Evolutionary conservation across 352 stramenopile species (phyloP).

Genomic region (Phytophthora sojae): DNA sequence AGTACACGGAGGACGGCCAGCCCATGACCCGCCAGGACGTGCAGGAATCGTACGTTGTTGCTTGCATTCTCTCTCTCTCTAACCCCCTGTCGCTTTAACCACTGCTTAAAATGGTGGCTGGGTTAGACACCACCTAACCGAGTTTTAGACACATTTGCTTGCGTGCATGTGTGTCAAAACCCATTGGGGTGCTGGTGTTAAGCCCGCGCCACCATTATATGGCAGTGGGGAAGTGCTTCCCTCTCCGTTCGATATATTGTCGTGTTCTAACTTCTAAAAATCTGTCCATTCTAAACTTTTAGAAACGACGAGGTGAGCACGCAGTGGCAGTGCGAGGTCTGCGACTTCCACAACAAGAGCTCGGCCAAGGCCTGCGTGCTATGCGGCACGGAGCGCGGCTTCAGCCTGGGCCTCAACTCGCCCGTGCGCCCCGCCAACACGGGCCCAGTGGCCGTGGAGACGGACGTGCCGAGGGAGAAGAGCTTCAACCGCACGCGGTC

Average conservation of each 20-base stretch:
- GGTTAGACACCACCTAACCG: not conserved
- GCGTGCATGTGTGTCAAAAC: not conserved
- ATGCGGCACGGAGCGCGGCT: constrained; percentile 84
- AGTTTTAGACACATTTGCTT: not conserved
- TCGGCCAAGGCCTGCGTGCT: constrained; percentile 79
- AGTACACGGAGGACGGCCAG: constrained; percentile 90
- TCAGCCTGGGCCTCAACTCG: constrained; percentile 72
- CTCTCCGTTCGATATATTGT: not conserved
- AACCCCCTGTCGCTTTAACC: not conserved
- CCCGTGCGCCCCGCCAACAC: constrained; percentile 43
- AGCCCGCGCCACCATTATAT: not conserved
- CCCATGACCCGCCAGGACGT: constrained; percentile 89
- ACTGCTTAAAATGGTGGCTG: not conserved
- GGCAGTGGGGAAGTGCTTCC: not conserved
- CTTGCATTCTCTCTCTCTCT: not conserved
- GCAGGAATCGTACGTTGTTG: constrained; percentile 56
- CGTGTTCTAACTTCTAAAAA: not conserved
- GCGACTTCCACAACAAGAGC: constrained; percentile 90
- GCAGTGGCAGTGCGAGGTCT: constrained; percentile 90
- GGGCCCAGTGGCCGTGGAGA: constrained; percentile 47
- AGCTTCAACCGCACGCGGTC: constrained; percentile 89
- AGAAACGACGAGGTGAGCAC: constrained; percentile 76
- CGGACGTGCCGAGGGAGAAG: constrained; percentile 53
- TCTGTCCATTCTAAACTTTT: not conserved
- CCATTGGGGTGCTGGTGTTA: not conserved